These are phyloP conservation scores for Theobroma grandiflorum DNA, from an alignment of 441 rosid genomes.

Conservation along the genomic window DNA sequence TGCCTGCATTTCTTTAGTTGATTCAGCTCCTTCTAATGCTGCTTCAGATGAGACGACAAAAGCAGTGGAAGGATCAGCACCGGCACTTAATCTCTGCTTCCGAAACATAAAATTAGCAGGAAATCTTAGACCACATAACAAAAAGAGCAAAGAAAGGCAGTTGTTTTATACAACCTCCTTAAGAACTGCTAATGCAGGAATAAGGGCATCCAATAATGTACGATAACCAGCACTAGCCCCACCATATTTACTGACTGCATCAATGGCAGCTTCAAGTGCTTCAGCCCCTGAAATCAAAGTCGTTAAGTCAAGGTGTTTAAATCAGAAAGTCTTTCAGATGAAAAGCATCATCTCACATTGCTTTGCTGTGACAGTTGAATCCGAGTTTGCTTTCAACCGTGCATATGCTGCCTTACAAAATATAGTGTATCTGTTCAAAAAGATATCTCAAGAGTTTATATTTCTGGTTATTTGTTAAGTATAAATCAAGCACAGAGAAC, in stretches of 20 bases:
- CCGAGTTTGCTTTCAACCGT: conserved; percentile 62
- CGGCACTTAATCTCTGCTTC: conserved; percentile 75
- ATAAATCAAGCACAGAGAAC: conserved; percentile 26
- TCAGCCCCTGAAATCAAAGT: conserved; percentile 75
- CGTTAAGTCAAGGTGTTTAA: conserved; percentile 13
- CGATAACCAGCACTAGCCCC: conserved; percentile 95
- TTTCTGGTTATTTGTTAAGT: conserved; percentile 18
- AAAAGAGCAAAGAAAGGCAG: not conserved
- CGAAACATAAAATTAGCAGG: conserved; percentile 28
- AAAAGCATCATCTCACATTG: conserved; percentile 66
- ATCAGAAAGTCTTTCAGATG: conserved; percentile 20
- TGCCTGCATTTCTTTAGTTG: conserved; percentile 87
- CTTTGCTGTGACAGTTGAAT: conserved; percentile 64
- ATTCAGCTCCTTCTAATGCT: conserved; percentile 89
- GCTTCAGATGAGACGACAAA: conserved; percentile 86
- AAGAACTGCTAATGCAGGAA: conserved; percentile 88
- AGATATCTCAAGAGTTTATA: conserved; percentile 18
- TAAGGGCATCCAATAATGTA: conserved; percentile 90
- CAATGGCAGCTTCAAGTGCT: conserved; percentile 83
- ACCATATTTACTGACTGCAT: conserved; percentile 91
- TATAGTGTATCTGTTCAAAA: conserved; percentile 67
- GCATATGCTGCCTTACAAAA: conserved; percentile 93
- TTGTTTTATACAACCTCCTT: conserved; percentile 60
- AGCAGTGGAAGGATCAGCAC: conserved; percentile 73
- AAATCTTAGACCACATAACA: conserved; percentile 15